Evolutionary conservation across 2,329 filamentous ascomycete species (phyloP).

Genomic region (Phoma sp.): DNA sequence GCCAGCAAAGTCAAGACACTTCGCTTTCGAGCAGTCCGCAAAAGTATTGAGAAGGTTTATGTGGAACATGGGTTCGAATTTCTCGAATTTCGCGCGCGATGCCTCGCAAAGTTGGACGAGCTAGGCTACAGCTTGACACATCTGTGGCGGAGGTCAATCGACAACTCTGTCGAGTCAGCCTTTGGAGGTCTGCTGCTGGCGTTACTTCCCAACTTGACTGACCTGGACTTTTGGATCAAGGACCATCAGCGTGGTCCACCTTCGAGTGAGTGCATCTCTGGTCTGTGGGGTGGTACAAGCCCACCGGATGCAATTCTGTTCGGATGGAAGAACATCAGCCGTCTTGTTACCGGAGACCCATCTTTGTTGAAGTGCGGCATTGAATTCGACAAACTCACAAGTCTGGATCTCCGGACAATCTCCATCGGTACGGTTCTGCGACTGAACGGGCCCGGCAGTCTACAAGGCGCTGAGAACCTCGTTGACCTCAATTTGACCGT

Average conservation of each 20-base stretch:
- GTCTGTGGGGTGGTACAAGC: conserved; percentile 25
- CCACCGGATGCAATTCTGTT: conserved; percentile 11
- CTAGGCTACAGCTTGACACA: conserved; percentile 18
- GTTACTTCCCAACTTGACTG: conserved; percentile 26
- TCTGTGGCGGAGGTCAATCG: conserved; percentile 26
- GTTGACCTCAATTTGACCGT: conserved; percentile 20
- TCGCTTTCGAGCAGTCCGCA: conserved; percentile 26
- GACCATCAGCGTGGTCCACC: conserved; percentile 25
- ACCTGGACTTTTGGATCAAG: conserved; percentile 28
- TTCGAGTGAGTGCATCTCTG: conserved; percentile 29
- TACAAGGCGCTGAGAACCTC: conserved; percentile 24
- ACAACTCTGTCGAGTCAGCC: conserved; percentile 32
- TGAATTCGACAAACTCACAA: conserved; percentile 21
- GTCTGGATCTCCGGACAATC: conserved; percentile 22
- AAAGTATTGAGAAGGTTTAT: conserved; percentile 21
- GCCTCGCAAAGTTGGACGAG: conserved; percentile 16
- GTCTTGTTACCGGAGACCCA: conserved; percentile 24
- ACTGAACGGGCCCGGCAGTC: conserved; percentile 31
- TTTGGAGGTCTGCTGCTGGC: conserved; percentile 29
- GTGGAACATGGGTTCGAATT: conserved; percentile 21
- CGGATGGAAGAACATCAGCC: conserved; percentile 16
- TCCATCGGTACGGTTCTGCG: conserved; percentile 23
- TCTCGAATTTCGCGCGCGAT: conserved; percentile 16
- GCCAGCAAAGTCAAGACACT: conserved; percentile 27
- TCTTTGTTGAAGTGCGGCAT: conserved; percentile 25